Evolutionary conservation across 2,329 filamentous ascomycete genomes (phyloP), one percentile per base, ranked within the genome.

Genomic region (Pseudocercospora cruenta): DNA sequence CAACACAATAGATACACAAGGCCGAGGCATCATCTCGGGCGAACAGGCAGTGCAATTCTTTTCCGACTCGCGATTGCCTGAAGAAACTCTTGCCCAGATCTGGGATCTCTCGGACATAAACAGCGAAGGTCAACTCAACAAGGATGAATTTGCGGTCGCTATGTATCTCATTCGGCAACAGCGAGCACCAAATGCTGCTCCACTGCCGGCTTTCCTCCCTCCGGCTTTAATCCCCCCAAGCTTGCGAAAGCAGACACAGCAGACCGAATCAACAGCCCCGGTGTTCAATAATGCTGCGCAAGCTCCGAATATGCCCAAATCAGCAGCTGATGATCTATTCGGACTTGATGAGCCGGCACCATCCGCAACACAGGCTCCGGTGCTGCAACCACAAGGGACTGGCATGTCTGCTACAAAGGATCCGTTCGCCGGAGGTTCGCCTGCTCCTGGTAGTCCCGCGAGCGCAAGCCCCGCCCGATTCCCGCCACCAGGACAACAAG

Each of bases 61-160:
- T 78, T 94, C 91, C 77, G 93, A 97, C 78, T 97, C 94, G 0
- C 91, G 92, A 64, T 85, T 99, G 14, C 88, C 92, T 0, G 94
- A 98, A 76, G 94, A 97, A 74, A 88, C 88, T 9, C 83, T 99
- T 61, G 95, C 95, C 31, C 92, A 96, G 73, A 96, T 99, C 69
- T 99, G 95, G 95, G 95, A 99, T 78, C 87, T 99, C 31, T 91
- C 95, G 14, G 95, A 99, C 79, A 93, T 97, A 79, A 93, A 92
- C 75, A 95, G 93, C 7, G 91, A 94, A 72, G 95, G 95, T 10
- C 90, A 91, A 64, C 83, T 99, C 64, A 93, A 86, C 55, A 88
- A 88, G 72, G 95, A 99, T 71, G 94, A 97, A 73, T 99, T 99
- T 76, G 93, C 95, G 0, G 93, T 99, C 55, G 94, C 95, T 61